Base-by-base conservation (phyloP, 768 basidiomycete genomes). In the Calocybe gangraenosa region DNA sequence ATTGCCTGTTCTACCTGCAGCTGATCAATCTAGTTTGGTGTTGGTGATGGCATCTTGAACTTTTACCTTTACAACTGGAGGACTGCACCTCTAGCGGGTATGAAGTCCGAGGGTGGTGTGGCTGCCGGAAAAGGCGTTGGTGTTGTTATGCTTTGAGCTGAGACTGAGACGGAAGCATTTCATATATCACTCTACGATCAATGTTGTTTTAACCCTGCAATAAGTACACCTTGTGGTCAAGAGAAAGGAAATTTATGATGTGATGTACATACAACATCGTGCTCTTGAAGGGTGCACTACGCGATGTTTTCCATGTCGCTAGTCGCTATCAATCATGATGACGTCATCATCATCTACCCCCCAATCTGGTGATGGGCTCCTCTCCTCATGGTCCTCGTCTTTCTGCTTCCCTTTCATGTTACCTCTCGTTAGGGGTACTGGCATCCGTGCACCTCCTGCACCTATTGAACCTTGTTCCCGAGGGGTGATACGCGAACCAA, bases 31-130 rank as follows among this genome's bases (percentile, higher is more conserved):
- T 49, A 95, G 93, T 98, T 97, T 58, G 95, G 92, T n/a, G 68
- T 74, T 9, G 95, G 92, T 3, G 90, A 95, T 58, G 96, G 96
- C 1, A 78, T 85, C 62, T 74, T 99, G 42, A 90, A 94, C 64
- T 95, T 81, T 61, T 94, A 94, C 61, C 62, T 94, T 47, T 97
- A 96, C 69, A 99, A 99, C 65, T 99, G 93, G 91, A 76, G 87
- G 48, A 94, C 92, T 10, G 67, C 80, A 11, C 75, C 81, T 2
- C 68, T 98, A 46, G 82, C 90, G 31, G 94, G 95, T 36, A 61
- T 87, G 59, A 70, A 67, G 28, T 51, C 71, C 10, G 68, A 74
- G n/a, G 79, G 64, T 1, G 75, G 59, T 28, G 65, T 71, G 11
- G 62, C 73, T n/a, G 71, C 80, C n/a, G 90, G 90, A 35, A 77